Evolutionary conservation across 768 basidiomycete species (phyloP), one percentile per base, ranked within the genome.

Genomic region (Boletus subcaerulescens): DNA sequence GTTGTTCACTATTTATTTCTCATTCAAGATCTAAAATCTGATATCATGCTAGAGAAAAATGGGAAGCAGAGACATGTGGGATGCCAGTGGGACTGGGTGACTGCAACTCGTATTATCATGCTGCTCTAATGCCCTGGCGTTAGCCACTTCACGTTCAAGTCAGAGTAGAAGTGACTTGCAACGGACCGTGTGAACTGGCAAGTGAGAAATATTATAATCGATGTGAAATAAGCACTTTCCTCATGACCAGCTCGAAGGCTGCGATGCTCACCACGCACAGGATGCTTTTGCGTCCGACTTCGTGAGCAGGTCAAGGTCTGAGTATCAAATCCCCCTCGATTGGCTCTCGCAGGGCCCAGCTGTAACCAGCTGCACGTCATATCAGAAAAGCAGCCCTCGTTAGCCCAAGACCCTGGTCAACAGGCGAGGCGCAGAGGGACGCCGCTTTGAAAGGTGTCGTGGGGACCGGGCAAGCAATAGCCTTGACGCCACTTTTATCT

Each of bases 241-340:
- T 32, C 36, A 15, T 13, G 45, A 68, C 68, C 76, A 79, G 78
- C 63, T 69, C 74, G 64, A 86, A 89, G 77, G 82, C 84, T 77
- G 81, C 84, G 78, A 84, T 72, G 83, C 84, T 86, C 83, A 82
- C 73, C 59, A 73, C 84, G 65, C 61, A 82, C 80, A 76, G 76
- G 77, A 75, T 53, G 61, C 11, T 54, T 53, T 35, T 14, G 18
- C 57, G 53, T 72, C 66, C 64, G 57, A 56, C 52, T 59, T 85
- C 71, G 77, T 83, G 83, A 87, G 84, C 85, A 84, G 87, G 86
- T 80, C 76, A 88, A 88, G 85, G 86, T 87, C 85, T 85, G 86
- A 87, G 85, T 71, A 80, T 82, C 65, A 55, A 81, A 73, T 81
- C 82, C 80, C 78, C 79, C 77, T 77, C 53, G 80, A 82, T 78